A percentile compares a stretch with the other conserved stretches of the same genome.
These are phyloP conservation scores for Salicornia ramosissima DNA, from an alignment of 148 eudicot species.

Conservation along the genomic window DNA sequence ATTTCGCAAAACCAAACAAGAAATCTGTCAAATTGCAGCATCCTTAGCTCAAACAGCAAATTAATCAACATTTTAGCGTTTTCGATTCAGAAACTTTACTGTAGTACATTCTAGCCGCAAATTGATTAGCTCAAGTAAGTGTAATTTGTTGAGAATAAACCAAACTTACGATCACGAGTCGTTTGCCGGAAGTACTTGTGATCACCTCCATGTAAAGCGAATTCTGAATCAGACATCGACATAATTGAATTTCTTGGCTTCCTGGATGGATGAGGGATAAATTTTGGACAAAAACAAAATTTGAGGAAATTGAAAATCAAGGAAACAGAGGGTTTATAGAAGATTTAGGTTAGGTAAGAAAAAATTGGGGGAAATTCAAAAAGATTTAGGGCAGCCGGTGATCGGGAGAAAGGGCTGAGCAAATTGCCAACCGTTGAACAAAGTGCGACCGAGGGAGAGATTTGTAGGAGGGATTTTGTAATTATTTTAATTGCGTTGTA, in stretches of 20 bases:
- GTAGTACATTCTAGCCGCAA: neutral
- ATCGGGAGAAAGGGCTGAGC: neutral
- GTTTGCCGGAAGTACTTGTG: conserved; percentile 60
- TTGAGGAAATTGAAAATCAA: neutral
- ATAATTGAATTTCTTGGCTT: conserved; percentile 23
- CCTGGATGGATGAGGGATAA: too few relatives aligned
- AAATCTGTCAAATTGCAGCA: neutral
- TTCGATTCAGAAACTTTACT: neutral
- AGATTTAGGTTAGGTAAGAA: neutral
- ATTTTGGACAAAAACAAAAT: neutral
- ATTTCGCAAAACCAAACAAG: neutral
- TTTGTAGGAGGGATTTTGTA: conserved; percentile 8
- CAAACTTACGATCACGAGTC: conserved; percentile 72
- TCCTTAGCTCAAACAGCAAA: neutral
- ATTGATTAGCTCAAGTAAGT: neutral
- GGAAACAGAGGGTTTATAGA: neutral
- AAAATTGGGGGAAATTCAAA: neutral
- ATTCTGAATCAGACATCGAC: conserved; percentile 87
- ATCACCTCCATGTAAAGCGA: conserved; percentile 56
- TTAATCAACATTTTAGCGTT: neutral
- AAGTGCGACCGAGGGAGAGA: neutral
- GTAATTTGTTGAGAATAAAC: neutral
- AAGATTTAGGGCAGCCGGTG: conserved; percentile 12
- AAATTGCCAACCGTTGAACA: conserved; percentile 16
- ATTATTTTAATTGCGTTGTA: neutral